These are phyloP conservation scores for Heterobasidion annosum DNA, from an alignment of 1,284 basidiomycete genomes.

Conservation along the genomic window DNA sequence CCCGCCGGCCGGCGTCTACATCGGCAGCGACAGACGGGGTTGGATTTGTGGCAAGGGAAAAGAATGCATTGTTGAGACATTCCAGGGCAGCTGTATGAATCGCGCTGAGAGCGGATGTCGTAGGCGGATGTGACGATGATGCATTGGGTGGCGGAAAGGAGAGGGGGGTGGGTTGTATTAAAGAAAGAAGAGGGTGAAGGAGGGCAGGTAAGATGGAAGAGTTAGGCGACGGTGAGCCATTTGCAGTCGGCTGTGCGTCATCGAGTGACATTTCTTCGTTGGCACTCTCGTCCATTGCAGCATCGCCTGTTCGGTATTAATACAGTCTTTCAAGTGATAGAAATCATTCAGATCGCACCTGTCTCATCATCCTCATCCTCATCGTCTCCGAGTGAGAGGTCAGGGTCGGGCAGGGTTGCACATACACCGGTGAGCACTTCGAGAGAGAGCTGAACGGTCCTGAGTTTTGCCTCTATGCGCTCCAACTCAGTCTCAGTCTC, in stretches of 20 bases:
- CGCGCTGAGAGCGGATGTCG: constrained; percentile 71
- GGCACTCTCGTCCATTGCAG: constrained; percentile 25
- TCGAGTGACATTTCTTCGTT: constrained; percentile 24
- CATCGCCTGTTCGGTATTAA: constrained; percentile 16
- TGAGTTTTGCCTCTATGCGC: constrained; percentile 62
- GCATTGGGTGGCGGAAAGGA: constrained; percentile 72
- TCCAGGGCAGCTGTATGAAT: constrained; percentile 83
- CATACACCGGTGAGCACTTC: constrained; percentile 85
- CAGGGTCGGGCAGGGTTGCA: constrained; percentile 77
- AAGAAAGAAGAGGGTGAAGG: constrained; percentile 52
- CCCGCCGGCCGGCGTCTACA: constrained; percentile 33
- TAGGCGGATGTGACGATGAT: constrained; percentile 73
- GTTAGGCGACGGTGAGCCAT: constrained; percentile 12
- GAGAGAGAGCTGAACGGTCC: constrained; percentile 70
- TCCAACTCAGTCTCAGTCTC: constrained; percentile 62
- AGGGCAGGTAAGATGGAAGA: constrained; percentile 36
- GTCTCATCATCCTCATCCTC: constrained; percentile 13
- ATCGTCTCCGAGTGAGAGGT: constrained; percentile 18
- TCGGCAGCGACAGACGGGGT: constrained; percentile 32
- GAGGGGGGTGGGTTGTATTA: constrained; percentile 64
- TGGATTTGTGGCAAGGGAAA: constrained; percentile 53
- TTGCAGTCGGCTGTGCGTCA: constrained; percentile 18
- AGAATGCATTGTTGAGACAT: constrained; percentile 85
- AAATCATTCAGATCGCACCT: constrained; percentile 9
- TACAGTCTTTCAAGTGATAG: background rate